Evolutionary conservation across 257 asterid species (phyloP), one percentile per base, ranked within the genome.

Genomic region (Craterostigma plantagineum): DNA sequence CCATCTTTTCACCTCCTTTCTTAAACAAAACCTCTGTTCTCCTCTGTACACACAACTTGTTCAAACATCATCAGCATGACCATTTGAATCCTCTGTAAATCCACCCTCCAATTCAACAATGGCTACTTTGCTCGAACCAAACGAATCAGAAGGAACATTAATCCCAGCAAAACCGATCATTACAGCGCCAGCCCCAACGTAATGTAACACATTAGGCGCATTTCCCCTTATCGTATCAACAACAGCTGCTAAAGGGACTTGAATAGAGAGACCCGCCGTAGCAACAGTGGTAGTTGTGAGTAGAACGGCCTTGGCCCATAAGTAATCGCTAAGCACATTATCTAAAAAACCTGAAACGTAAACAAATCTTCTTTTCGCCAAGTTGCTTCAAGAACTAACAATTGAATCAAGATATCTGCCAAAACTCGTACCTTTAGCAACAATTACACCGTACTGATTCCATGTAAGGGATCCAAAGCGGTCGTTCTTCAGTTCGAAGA

Each of bases 281-380:
- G 98, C 95, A 37, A 90, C 98, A 7, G 98, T 83, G 6, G 94
- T 90, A 9, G 81, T 64, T 13, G 98, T 90, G 35, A 90, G 79
- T 43, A 90, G 92, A 46, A 90, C 87, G 0, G 98, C 95, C 60
- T 90, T 90, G 40, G 95, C 98, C 98, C 98, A 90, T n/a, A 83
- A 56, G 58, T 82, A 90, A 62, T 90, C 98, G 27, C 98, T 90
- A 74, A 83, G 49, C 58, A 79, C 95, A 46, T 90, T 90, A 40
- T 90, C 98, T 57, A 90, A 67, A 56, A 90, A 55, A 56, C 98
- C 98, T 83, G 67, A 50, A 63, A 10, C 46, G 43, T 15, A 45
- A 46, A 15, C 15, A 37, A 45, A 18, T 27, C 15, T 7, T 2
- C 14, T 18, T n/a, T n/a, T n/a, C n/a, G 43, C 27, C 13, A 10